Evolutionary conservation across 345 rosid species (phyloP).

Genomic region (Cochlearia excelsa): DNA sequence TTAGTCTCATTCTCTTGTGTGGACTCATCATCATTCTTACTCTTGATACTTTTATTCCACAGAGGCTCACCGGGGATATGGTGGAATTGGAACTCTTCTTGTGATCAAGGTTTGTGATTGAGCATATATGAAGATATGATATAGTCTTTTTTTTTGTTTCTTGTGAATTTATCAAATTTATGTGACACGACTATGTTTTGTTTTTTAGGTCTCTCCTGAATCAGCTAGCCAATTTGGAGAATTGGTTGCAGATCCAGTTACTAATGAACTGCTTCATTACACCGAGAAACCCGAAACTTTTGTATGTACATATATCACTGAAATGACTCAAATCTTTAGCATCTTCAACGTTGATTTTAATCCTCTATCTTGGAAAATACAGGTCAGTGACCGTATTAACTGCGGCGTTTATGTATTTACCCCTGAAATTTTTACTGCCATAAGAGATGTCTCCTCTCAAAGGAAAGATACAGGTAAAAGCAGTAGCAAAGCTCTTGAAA

Average conservation of each 20-base stretch:
- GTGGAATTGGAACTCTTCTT: conserved; percentile 84
- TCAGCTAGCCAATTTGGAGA: conserved; percentile 93
- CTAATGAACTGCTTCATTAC: conserved; percentile 89
- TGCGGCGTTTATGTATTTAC: conserved; percentile 87
- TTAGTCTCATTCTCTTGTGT: neutral
- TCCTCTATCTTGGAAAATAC: conserved; percentile 29
- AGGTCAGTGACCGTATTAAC: conserved; percentile 90
- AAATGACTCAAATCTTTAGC: neutral
- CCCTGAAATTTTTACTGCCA: conserved; percentile 71
- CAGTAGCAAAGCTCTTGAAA: conserved; percentile 11
- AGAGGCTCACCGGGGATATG: conserved; percentile 77
- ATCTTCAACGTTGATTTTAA: conserved; percentile 3
- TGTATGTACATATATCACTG: conserved; percentile 59
- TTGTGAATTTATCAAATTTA: neutral
- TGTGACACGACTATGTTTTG: neutral
- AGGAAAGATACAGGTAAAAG: conserved; percentile 71
- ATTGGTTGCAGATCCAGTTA: conserved; percentile 82
- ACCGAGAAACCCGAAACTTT: conserved; percentile 96
- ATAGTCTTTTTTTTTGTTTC: conserved; percentile 4
- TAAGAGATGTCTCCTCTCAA: conserved; percentile 61
- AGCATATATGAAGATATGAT: neutral
- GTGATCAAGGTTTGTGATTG: conserved; percentile 64
- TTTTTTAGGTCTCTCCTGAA: conserved; percentile 75
- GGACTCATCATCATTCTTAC: conserved; percentile 3
- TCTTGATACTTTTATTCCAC: conserved; percentile 25